Evolutionary conservation across 768 basidiomycete species (phyloP).

Genomic region (Leccinum subgranulosum): DNA sequence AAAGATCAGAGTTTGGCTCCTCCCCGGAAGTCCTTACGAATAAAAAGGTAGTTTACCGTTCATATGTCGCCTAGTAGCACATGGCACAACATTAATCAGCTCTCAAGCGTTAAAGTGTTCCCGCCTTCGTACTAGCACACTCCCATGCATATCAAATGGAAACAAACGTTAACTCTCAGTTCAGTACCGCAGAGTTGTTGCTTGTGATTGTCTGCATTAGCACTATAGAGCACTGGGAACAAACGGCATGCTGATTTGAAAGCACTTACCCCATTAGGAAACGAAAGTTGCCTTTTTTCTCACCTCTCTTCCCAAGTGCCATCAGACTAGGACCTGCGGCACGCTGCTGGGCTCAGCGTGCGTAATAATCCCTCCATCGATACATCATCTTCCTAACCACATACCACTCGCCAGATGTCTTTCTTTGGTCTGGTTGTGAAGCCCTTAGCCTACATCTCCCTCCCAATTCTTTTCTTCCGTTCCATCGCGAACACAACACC

Average conservation of each 20-base stretch:
- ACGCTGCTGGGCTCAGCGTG: conserved; percentile 28
- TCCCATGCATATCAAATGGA: not conserved
- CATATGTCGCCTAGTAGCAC: not conserved
- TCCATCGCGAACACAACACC: conserved; percentile 55
- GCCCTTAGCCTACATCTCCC: conserved; percentile 73
- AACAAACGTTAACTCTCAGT: not conserved
- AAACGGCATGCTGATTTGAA: not conserved
- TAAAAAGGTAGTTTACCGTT: conserved; percentile 4
- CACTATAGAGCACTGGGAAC: no score
- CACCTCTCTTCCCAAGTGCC: conserved; percentile 27
- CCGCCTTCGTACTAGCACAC: not conserved
- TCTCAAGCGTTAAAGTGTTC: not conserved
- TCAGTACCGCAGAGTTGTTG: not conserved
- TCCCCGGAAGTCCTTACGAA: conserved; percentile 23
- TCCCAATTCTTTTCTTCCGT: conserved; percentile 66
- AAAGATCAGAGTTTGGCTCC: conserved; percentile 5
- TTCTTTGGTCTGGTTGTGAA: conserved; percentile 58
- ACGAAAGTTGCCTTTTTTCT: conserved; percentile 22
- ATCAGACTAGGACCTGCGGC: conserved; percentile 8
- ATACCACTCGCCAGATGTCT: conserved; percentile 48
- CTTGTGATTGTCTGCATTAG: not conserved
- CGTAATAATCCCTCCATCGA: conserved; percentile 13
- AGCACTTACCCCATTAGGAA: not conserved
- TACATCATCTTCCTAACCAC: conserved; percentile 9
- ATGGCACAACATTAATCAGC: not conserved